Base-by-base conservation (phyloP, 441 rosid genomes). In the Hura crepitans region DNA sequence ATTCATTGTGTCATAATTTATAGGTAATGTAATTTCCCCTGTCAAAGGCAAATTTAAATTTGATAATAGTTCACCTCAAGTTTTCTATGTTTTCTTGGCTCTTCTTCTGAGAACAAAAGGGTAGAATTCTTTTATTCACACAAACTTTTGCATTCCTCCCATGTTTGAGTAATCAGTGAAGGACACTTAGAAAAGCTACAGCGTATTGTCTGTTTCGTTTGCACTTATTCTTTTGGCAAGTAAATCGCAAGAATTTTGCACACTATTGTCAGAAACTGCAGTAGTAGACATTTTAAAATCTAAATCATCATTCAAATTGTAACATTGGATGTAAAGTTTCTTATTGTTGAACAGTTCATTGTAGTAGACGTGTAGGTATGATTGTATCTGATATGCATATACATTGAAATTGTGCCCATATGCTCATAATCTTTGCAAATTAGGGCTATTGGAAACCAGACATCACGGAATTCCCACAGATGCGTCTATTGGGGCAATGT, bases 21-120 rank as follows among this genome's bases (percentile, higher is more conserved):
- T 86, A 80, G 89, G 88, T 80, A 79, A 85, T 75, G 79, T 72
- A 65, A 72, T 72, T n/a, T 74, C 77, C 63, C 77, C 54, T 31
- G 42, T 74, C 72, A 66, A 77, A 65, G 79, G 69, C 83, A 76
- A 70, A 68, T 66, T 63, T 33, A 70, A 72, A 76, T 71, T 71
- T 71, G 75, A 68, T 71, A 27, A 66, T 78, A 75, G 68, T 69
- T 77, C 39, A 70, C 62, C 18, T 58, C 47, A 57, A 62, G 68
- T 74, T 79, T 83, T 65, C 54, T 60, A 60, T 57, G 62, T 73
- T 75, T 43, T 75, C 72, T 61, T 69, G 63, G 73, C 70, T 68
- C 72, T 82, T 74, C 66, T 66, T 49, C 66, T 53, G 75, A 65
- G 75, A 71, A 66, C 69, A 69, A 66, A 65, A 65, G n/a, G 78